Evolutionary conservation across 371 early-diverging fungal species (phyloP).

Genomic region (Dichotomocladium elegans): DNA sequence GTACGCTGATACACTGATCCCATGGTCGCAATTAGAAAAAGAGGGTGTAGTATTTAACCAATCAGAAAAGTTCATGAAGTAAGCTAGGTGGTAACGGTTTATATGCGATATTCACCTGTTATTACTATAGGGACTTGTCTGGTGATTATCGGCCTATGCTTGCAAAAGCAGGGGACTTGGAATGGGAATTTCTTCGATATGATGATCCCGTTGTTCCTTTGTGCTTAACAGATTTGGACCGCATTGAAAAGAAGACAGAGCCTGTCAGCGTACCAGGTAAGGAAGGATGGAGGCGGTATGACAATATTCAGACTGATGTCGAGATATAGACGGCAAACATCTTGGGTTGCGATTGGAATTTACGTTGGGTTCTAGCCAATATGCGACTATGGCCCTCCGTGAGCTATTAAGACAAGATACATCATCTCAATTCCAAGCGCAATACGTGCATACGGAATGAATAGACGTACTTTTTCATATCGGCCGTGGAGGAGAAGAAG

Average conservation of each 20-base stretch:
- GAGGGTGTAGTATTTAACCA: slow-evolving; percentile 5
- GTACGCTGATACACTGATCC: too few relatives aligned
- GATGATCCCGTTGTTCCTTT: slow-evolving; percentile 61
- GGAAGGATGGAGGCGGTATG: neutral
- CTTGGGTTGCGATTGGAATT: slow-evolving; percentile 77
- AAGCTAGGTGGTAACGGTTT: neutral
- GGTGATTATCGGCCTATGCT: slow-evolving; percentile 82
- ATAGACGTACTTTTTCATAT: too few relatives aligned
- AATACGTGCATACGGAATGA: slow-evolving; percentile 20
- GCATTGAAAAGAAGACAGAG: slow-evolving; percentile 44
- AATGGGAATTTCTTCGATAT: slow-evolving; percentile 52
- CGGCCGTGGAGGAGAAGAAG: too few relatives aligned
- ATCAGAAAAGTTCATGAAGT: slow-evolving; percentile 3
- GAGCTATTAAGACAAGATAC: slow-evolving; percentile 88
- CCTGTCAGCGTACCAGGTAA: slow-evolving; percentile 34
- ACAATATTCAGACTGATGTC: neutral
- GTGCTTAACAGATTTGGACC: slow-evolving; percentile 70
- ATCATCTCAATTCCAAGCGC: slow-evolving; percentile 37
- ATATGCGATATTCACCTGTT: neutral
- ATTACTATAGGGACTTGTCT: slow-evolving; percentile 47
- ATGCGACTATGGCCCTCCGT: slow-evolving; percentile 97
- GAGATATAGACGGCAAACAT: slow-evolving; percentile 42
- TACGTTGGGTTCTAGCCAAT: slow-evolving; percentile 77
- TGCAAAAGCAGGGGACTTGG: slow-evolving; percentile 38
- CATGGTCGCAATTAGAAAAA: slow-evolving; percentile 11